A percentile compares a stretch with the other conserved stretches of the same genome.
phyloP scores from a whole-genome alignment of 805 yeast species.

The Saccharomycopsis microspora region DNA sequence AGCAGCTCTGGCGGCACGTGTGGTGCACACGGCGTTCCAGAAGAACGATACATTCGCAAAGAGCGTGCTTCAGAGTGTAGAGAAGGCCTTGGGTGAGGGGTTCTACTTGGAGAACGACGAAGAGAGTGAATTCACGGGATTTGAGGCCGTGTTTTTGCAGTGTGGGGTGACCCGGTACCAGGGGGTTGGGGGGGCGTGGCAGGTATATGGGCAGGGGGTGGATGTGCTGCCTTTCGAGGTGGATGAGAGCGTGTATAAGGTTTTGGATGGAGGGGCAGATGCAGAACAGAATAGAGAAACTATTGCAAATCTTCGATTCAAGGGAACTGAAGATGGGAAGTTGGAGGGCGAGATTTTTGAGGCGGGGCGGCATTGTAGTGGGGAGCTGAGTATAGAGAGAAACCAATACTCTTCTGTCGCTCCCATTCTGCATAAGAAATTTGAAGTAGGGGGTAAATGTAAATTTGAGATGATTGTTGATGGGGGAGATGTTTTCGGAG shows the following conservation, averaged over 20 bases:
- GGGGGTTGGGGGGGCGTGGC: constrained; percentile 60
- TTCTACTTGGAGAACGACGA: constrained; percentile 15
- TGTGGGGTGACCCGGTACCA: constrained; percentile 55
- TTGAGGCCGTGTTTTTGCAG: constrained; percentile 37
- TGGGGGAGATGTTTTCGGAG: constrained; percentile 71
- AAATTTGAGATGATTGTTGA: constrained; percentile 27
- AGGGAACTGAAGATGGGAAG: constrained; percentile 36
- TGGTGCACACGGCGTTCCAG: constrained; percentile 32
- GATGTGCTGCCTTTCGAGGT: constrained; percentile 53
- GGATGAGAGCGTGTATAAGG: constrained; percentile 6
- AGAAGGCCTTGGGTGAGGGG: constrained; percentile 33
- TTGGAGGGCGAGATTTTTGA: constrained; percentile 26
- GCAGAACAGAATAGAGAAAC: constrained; percentile 20
- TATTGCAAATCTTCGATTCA: constrained; percentile 48
- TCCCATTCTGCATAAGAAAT: constrained; percentile 5
- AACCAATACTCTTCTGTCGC: constrained; percentile 33
- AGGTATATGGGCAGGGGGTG: constrained; percentile 54
- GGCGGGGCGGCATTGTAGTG: neutral
- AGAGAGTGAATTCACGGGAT: constrained; percentile 29
- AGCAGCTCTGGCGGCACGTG: constrained; percentile 54
- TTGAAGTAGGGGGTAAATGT: constrained; percentile 18
- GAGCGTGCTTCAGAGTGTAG: constrained; percentile 47
- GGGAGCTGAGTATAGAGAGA: constrained; percentile 24
- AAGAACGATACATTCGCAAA: constrained; percentile 24
- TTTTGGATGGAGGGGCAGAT: constrained; percentile 17